These are phyloP conservation scores for Pseudocercospora crystallina DNA, from an alignment of 2,329 filamentous ascomycete species.

Conservation along the genomic window DNA sequence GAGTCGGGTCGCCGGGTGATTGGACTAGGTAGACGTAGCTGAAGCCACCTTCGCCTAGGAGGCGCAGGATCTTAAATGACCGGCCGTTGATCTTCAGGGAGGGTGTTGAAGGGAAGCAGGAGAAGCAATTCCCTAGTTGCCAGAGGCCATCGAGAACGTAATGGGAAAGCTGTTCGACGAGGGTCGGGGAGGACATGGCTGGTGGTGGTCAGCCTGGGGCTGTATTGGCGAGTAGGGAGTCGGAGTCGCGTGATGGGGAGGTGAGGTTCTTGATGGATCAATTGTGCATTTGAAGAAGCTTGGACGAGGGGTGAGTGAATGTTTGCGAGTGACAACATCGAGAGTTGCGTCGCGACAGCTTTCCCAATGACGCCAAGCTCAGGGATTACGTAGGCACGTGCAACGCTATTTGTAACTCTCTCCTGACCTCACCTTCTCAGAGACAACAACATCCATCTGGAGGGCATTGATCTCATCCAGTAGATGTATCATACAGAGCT, in stretches of 20 bases:
- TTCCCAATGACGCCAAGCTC: no score
- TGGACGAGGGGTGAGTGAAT: no score
- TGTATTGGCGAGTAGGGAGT: not conserved
- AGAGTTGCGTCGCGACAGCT: no score
- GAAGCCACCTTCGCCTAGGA: conserved; percentile 97
- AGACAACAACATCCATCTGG: no score
- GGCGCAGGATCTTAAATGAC: conserved; percentile 90
- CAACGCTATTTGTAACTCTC: no score
- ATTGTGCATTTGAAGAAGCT: not conserved
- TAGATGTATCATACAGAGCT: no score
- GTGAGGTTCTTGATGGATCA: not conserved
- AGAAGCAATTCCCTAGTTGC: conserved; percentile 90
- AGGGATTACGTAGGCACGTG: no score
- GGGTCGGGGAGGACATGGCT: conserved; percentile 29
- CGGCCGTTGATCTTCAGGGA: conserved; percentile 93
- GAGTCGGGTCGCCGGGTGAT: conserved; percentile 76
- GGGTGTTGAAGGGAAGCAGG: conserved; percentile 91
- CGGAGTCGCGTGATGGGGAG: not conserved
- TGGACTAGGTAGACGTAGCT: conserved; percentile 99
- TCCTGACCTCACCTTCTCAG: no score
- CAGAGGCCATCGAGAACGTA: conserved; percentile 86
- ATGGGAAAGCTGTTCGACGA: conserved; percentile 39
- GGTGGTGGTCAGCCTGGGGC: not conserved
- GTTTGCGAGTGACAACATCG: no score
- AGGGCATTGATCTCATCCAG: no score